These are phyloP conservation scores for Beverwykella pulmonaria DNA, from an alignment of 495 filamentous ascomycete species.

Conservation along the genomic window DNA sequence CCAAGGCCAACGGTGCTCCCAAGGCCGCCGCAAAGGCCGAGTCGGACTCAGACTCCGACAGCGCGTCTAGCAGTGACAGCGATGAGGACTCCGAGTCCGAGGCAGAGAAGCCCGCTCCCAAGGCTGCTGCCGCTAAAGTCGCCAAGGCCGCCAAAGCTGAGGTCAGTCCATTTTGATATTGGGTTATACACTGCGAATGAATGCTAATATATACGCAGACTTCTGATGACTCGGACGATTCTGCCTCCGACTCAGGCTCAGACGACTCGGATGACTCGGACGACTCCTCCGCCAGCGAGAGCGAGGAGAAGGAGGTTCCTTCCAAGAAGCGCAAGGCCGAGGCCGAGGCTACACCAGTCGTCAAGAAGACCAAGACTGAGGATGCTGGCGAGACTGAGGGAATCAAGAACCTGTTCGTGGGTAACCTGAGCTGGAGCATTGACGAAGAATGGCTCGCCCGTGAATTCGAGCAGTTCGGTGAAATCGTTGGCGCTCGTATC, in stretches of 20 bases:
- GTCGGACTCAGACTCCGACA: constrained; percentile 24
- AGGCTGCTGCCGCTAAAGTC: constrained; percentile 23
- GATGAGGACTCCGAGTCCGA: constrained; percentile 26
- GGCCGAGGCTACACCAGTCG: constrained; percentile 59
- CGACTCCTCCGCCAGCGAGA: constrained; percentile 47
- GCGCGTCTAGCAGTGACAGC: constrained; percentile 29
- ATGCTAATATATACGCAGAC: constrained; percentile 5
- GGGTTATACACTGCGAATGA: not conserved
- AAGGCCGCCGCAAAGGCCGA: constrained; percentile 25
- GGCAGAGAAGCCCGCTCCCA: constrained; percentile 29
- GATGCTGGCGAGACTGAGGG: constrained; percentile 55
- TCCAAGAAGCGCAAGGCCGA: constrained; percentile 91
- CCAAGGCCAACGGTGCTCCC: constrained; percentile 21
- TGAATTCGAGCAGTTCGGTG: constrained; percentile 84
- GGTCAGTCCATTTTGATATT: constrained; percentile 27
- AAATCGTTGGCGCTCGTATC: constrained; percentile 72
- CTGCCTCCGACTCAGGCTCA: constrained; percentile 47
- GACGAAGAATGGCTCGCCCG: constrained; percentile 87
- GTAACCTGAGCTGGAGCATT: constrained; percentile 92
- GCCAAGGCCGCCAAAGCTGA: constrained; percentile 22
- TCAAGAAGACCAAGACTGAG: constrained; percentile 86
- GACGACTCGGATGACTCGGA: constrained; percentile 34
- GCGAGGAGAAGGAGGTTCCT: constrained; percentile 56
- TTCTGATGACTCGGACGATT: constrained; percentile 28
- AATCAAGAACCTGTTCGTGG: constrained; percentile 81